These are phyloP conservation scores for Zygoascus flipseniorum DNA, from an alignment of 805 yeast species.

Conservation along the genomic window DNA sequence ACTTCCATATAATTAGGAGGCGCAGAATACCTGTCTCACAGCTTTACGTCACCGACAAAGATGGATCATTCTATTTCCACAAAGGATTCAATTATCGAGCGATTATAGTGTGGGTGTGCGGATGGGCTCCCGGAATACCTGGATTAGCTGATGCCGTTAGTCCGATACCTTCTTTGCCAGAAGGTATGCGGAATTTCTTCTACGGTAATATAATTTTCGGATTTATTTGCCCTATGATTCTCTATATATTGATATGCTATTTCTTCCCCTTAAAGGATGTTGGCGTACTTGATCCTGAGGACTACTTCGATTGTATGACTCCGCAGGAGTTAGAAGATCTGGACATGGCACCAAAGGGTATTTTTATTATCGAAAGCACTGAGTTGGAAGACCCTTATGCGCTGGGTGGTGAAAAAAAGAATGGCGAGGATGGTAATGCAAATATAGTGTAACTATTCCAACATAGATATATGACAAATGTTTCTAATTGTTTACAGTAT, in stretches of 20 bases:
- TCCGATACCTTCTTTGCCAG: slow-evolving; percentile 19
- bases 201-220: slow-evolving; percentile 39
- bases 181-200: slow-evolving; percentile 37
- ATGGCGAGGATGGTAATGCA: neutral
- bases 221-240: slow-evolving; percentile 25
- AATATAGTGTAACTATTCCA: no score
- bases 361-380: neutral
- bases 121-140: slow-evolving; percentile 11
- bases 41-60: slow-evolving; percentile 27
- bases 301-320: slow-evolving; percentile 19
- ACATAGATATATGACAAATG: no score
- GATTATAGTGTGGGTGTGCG: slow-evolving; percentile 29
- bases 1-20: neutral
- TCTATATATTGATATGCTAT: slow-evolving; percentile 30
- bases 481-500: no score
- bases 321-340: neutral
- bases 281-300: slow-evolving; percentile 29
- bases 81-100: slow-evolving; percentile 38
- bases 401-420: neutral
- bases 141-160: slow-evolving; percentile 31
- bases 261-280: slow-evolving; percentile 32
- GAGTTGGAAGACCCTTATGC: neutral
- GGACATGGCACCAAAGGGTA: neutral
- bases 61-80: slow-evolving; percentile 36
- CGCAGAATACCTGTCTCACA: slow-evolving; percentile 1